Percentiles rank a stretch among this genome's conserved stretches.
Conservation (phyloP, 2,329 filamentous ascomycete genomes). For the Aspergillus fijiensis region DNA sequence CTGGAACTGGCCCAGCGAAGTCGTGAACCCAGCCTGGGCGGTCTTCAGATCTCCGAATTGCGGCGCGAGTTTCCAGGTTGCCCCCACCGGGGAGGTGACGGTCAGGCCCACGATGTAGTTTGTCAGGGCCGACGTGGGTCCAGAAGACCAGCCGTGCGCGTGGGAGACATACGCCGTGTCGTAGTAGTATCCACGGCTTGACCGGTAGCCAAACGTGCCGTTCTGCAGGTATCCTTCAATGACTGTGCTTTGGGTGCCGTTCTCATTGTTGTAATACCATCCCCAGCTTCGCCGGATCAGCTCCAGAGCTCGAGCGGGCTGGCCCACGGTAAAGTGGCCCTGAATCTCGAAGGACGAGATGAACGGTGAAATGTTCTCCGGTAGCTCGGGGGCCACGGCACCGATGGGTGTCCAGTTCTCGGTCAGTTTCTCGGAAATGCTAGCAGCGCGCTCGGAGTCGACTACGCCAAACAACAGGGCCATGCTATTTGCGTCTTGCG, state of each 20-base stretch:
- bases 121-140: conserved; percentile 45
- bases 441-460: conserved; percentile 33
- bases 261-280: conserved; percentile 58
- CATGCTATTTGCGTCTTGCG: conserved; percentile 62
- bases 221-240: conserved; percentile 60
- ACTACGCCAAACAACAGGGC: conserved; percentile 53
- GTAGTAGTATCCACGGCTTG: conserved; percentile 52
- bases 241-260: conserved; percentile 59
- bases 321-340: conserved; percentile 53
- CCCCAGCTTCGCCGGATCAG: conserved; percentile 60
- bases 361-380: conserved; percentile 59
- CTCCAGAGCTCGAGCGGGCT: conserved; percentile 53
- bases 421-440: conserved; percentile 48
- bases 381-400: conserved; percentile 56
- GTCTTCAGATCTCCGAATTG: conserved; percentile 45
- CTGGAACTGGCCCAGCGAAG: conserved; percentile 39
- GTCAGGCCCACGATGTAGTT: conserved; percentile 48
- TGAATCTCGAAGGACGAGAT: conserved; percentile 60
- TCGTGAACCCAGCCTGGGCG: conserved; percentile 49
- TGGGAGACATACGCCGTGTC: conserved; percentile 48
- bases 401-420: conserved; percentile 59
- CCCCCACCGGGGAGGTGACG: conserved; percentile 41
- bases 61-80: conserved; percentile 47
- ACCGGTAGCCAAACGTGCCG: conserved; percentile 59
- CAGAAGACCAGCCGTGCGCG: conserved; percentile 46